Percentiles rank a stretch among this genome's conserved stretches.
Conservation (phyloP, 257 asterid genomes). For the Dorcoceras hygrometricum region DNA sequence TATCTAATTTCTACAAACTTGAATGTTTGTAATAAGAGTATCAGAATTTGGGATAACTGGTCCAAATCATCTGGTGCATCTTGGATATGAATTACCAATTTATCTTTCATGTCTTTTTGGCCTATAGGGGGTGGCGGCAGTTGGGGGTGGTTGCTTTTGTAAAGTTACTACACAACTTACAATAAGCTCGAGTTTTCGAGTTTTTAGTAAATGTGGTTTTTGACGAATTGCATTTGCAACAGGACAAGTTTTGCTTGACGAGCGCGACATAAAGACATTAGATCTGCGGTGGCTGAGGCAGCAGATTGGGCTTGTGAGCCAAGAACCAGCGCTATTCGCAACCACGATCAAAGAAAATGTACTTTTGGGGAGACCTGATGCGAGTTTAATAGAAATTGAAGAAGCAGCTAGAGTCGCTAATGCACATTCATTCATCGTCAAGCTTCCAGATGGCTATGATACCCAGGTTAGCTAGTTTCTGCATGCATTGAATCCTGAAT, state of each 20-base stretch:
- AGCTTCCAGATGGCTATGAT: conserved; percentile 79
- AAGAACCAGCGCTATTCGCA: conserved; percentile 58
- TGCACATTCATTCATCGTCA: conserved; percentile 58
- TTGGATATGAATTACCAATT: too few species aligned
- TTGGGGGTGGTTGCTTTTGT: too few species aligned
- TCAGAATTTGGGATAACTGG: background rate
- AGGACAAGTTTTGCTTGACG: conserved; percentile 63
- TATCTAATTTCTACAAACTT: too few species aligned
- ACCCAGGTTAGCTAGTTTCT: conserved; percentile 54
- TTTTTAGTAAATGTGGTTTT: background rate
- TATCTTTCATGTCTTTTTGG: too few species aligned
- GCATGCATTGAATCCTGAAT: conserved; percentile 7
- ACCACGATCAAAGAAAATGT: conserved; percentile 55
- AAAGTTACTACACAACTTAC: too few species aligned
- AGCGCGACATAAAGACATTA: conserved; percentile 46
- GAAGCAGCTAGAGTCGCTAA: conserved; percentile 62
- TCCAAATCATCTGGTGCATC: background rate
- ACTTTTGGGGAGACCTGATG: conserved; percentile 59
- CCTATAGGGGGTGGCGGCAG: too few species aligned
- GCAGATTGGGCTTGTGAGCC: conserved; percentile 61
- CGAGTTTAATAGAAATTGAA: conserved; percentile 57
- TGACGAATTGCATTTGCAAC: conserved; percentile 26
- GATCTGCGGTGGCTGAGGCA: conserved; percentile 52
- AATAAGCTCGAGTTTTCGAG: background rate
- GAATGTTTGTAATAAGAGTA: too few species aligned